Evolutionary conservation across 2,329 filamentous ascomycete genomes (phyloP).

Genomic region (Fusarium pininemorale): DNA sequence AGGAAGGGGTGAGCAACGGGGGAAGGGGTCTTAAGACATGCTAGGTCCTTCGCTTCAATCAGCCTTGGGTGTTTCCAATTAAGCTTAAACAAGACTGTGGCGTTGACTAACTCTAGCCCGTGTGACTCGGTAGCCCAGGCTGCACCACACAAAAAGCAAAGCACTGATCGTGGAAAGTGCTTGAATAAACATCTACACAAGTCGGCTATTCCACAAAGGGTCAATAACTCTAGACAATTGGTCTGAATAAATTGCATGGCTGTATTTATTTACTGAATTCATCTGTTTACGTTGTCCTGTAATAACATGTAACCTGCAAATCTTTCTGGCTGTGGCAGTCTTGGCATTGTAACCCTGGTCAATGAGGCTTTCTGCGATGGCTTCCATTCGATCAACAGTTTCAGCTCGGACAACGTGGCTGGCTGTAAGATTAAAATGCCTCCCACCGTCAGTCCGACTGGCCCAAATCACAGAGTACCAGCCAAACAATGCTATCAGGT

Average conservation of each 20-base stretch:
- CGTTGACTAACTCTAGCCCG: not conserved
- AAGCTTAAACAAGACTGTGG: not conserved
- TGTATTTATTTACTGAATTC: accelerated
- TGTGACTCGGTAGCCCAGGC: not conserved
- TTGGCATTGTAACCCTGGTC: not conserved
- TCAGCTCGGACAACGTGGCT: not conserved
- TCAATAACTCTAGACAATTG: not conserved
- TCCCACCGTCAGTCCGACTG: not conserved
- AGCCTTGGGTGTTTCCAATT: not conserved
- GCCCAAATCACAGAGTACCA: not conserved
- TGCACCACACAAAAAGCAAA: too few species aligned
- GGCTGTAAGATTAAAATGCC: not conserved
- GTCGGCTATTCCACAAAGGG: accelerated
- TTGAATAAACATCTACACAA: not conserved
- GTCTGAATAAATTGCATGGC: too few species aligned
- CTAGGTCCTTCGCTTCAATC: accelerated
- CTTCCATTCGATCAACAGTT: not conserved
- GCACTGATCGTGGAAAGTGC: too few species aligned
- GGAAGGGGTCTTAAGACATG: not conserved
- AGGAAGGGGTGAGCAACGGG: not conserved
- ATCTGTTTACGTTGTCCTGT: not conserved
- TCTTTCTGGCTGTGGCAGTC: accelerated
- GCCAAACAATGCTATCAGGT: not conserved
- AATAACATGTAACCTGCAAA: accelerated
- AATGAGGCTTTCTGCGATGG: not conserved